phyloP scores from a whole-genome alignment of 495 filamentous ascomycete species.

The Patellaria atrata region DNA sequence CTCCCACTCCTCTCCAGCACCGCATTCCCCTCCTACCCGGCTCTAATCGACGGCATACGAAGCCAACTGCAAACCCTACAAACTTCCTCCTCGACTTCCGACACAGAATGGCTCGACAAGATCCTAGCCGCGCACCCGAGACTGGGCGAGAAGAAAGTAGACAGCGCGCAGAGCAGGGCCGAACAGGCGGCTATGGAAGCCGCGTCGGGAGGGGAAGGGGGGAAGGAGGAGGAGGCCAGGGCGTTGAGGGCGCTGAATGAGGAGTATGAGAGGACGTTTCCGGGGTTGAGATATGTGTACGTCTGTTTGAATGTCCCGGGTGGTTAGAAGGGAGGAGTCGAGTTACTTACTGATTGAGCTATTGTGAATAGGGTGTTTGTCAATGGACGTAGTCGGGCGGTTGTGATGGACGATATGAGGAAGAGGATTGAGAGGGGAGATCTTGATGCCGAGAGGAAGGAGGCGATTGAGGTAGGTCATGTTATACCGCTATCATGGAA shows the following conservation, averaged over 20 bases:
- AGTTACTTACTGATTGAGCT: not conserved
- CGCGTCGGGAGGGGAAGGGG: conserved; percentile 35
- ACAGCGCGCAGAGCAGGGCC: conserved; percentile 56
- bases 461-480: conserved; percentile 56
- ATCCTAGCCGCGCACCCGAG: conserved; percentile 84
- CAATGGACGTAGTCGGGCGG: conserved; percentile 56
- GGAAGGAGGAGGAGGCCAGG: conserved; percentile 39
- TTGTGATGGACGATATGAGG: conserved; percentile 78
- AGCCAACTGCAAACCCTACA: conserved; percentile 39
- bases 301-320: conserved; percentile 21
- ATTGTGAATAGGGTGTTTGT: conserved; percentile 65
- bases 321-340: no score
- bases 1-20: conserved; percentile 49
- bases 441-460: conserved; percentile 49
- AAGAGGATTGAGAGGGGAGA: conserved; percentile 57
- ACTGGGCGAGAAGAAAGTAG: conserved; percentile 63
- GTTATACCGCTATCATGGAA: not conserved
- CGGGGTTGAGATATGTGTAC: conserved; percentile 72
- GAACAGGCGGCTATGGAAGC: conserved; percentile 67
- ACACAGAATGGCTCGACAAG: conserved; percentile 43
- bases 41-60: conserved; percentile 43
- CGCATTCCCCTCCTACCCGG: conserved; percentile 43
- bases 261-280: conserved; percentile 71
- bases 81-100: conserved; percentile 36
- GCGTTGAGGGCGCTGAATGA: conserved; percentile 53